These are phyloP conservation scores for Pisolithus marmoratus DNA, from an alignment of 768 basidiomycete species.

Conservation along the genomic window DNA sequence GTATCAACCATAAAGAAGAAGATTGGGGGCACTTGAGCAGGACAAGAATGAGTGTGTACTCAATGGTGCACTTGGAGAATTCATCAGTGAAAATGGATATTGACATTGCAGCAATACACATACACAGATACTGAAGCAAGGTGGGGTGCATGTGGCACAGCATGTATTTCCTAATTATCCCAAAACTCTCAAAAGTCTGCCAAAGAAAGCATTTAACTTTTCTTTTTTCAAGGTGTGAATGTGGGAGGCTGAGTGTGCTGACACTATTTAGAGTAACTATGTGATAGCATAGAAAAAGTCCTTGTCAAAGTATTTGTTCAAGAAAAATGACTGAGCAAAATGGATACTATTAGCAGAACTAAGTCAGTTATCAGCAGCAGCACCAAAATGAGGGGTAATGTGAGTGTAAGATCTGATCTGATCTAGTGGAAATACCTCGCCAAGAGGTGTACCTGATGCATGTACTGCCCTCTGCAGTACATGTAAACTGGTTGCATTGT, in stretches of 20 bases:
- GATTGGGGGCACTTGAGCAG: conserved; percentile 88
- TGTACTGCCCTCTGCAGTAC: conserved; percentile 3
- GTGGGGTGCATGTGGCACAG: too few species aligned
- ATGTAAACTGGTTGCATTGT: background rate
- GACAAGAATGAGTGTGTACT: conserved; percentile 93
- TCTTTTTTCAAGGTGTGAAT: too few species aligned
- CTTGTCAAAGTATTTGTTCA: conserved; percentile 4
- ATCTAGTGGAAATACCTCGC: conserved; percentile 5
- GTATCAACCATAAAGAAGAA: conserved; percentile 99
- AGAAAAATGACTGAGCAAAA: conserved; percentile 3
- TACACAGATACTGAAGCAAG: too few species aligned
- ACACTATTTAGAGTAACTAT: too few species aligned
- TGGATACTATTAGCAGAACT: conserved; percentile 1
- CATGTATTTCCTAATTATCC: too few species aligned
- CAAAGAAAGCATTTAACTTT: too few species aligned
- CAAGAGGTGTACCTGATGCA: background rate
- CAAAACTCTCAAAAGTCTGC: too few species aligned
- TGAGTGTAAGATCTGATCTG: conserved; percentile 7
- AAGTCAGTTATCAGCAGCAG: conserved; percentile 1
- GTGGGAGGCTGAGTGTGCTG: too few species aligned
- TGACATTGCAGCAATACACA: too few species aligned
- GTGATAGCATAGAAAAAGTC: background rate
- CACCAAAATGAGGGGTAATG: conserved; percentile 6
- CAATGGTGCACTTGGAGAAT: conserved; percentile 56
- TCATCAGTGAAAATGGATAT: too few species aligned